Evolutionary conservation across 176 grass and related monocot genomes (phyloP), one percentile per base, ranked within the genome.

Genomic region (Avena insularis): DNA sequence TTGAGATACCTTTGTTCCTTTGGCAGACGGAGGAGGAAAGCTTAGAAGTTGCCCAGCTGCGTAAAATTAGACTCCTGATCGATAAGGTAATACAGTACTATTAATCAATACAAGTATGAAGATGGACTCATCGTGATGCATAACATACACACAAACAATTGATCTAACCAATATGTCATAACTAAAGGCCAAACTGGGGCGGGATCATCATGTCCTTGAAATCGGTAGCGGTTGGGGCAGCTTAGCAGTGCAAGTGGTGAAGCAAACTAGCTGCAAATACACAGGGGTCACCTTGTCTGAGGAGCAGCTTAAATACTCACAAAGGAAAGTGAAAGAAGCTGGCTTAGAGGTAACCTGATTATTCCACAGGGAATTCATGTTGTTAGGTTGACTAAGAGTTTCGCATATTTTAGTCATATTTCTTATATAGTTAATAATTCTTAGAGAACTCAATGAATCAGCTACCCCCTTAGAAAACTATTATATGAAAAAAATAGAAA

Each of bases 41-140:
- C 85, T 92, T 96, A 73, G 89, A 96, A 84, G 43, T 63, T 19
- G 94, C 91, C 6, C 94, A 96, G 49, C 47, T 88, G 54, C 87
- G 83, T 11, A 96, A 96, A 88, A 85, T 96, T 72, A 49, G 66
- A 58, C 85, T 93, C 75, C 78, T 97, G 57, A 92, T 97, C 63
- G 64, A 97, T 57, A 97, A 97, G 92, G 94, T 94, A 87, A 59
- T 59, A n/a, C 65, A 25, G 25, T 91, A 6, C 45, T 58, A 35
- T 35, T 35, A 59, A 2, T 16, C 0, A n/a, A 9, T 8, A 4
- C 6, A n/a, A 59, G 57, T 59, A 59, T 2, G 6, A 20, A 20
- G 57, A 59, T 59, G 55, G 53, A 57, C 17, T 10, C 55, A 57
- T 20, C 5, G 9, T 1, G 9, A 47, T 11, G 47, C 47, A 49